Evolutionary conservation across 2,329 filamentous ascomycete genomes (phyloP).

Genomic region (Colletotrichum sp.): DNA sequence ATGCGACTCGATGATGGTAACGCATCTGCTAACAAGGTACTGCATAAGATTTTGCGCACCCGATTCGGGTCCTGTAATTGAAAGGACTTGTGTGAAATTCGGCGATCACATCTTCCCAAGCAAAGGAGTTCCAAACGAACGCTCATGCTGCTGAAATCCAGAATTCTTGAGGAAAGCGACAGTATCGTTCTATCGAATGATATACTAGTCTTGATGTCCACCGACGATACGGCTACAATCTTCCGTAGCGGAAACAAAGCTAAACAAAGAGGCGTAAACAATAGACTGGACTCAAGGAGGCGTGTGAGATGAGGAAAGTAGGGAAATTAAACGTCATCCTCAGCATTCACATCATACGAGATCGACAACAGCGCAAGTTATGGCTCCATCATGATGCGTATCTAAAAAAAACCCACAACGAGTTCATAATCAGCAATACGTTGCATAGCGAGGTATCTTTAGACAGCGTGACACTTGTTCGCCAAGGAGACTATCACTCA

Average conservation of each 20-base stretch:
- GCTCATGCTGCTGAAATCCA: not conserved
- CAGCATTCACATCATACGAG: not conserved
- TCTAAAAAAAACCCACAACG: not conserved
- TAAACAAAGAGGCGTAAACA: not conserved
- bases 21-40: not conserved
- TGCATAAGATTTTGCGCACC: not conserved
- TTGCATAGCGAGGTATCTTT: not conserved
- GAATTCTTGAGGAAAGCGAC: not conserved
- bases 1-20: not conserved
- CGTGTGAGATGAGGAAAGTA: not conserved
- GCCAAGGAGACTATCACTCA: not conserved
- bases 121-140: not conserved
- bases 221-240: not conserved
- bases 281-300: not conserved
- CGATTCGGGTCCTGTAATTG: not conserved
- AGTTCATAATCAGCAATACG: not conserved
- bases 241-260: not conserved
- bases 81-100: not conserved
- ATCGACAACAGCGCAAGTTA: not conserved
- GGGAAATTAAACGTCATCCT: not conserved
- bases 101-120: not conserved
- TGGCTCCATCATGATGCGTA: not conserved
- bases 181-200: not conserved
- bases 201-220: not conserved
- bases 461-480: not conserved